Base-by-base conservation (phyloP, 2,329 filamentous ascomycete species). In the Aspergillus luchuensis region DNA sequence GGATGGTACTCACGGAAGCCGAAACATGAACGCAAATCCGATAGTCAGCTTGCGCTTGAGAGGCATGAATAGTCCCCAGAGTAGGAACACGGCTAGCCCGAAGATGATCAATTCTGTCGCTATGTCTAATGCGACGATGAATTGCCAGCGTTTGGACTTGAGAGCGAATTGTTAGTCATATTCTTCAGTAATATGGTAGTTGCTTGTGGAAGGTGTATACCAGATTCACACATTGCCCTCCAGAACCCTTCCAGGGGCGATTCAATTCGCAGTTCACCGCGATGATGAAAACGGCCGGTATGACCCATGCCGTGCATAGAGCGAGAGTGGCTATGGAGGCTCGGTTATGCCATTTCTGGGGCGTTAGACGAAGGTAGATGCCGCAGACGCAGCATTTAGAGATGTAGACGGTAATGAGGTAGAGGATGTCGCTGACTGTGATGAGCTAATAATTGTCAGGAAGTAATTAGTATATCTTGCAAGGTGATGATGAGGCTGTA, bases 361-460 rank as follows among this genome's bases (percentile, higher is more conserved):
- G 79, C 3, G 80, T 80, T 15, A 83, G 70, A 5, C 80, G 79
- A 19, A 80, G 69, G 56, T 80, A 77, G 10, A 83, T 75, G 15
- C 78, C 72, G 5, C 77, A 71, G 39, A 81, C 78, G 15, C 71
- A 72, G 56, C 69, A 71, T 65, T 73, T 73, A 17, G 67, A 72
- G 38, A 81, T 69, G 61, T 77, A 80, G 19, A 81, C 63, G 1
- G 75, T 72, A 33, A 79, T 43, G 45, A 82, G 63, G 56, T 77
- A 79, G 57, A 83, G 70, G n/a, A 81, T 67, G 60, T 83, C 74
- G 57, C 66, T 74, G 43, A 73, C 68, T 57, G 76, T 78, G 36
- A 76, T 49, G 25, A 72, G 64, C 70, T 72, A 56, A 28, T 6
- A 39, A 8, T 47, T 61, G 60, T 60, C 47, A 43, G 53, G 8